Base-by-base conservation (phyloP, 2,329 filamentous ascomycete genomes). In the Xylariaceae sp. region DNA sequence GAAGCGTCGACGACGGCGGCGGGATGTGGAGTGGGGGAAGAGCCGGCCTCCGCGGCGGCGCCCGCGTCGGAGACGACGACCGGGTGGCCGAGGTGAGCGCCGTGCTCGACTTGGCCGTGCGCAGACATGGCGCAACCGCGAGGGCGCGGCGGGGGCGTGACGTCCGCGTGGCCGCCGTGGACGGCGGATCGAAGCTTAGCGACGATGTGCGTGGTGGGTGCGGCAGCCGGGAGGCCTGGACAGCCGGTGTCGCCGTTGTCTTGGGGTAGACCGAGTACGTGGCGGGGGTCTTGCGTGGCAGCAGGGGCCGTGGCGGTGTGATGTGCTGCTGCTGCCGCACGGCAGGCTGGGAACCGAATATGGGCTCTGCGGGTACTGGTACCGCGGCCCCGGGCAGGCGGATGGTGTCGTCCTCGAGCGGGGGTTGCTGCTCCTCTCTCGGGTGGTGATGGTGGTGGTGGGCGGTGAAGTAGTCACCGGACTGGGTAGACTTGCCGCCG, bases 201-300 rank as follows among this genome's bases (percentile, higher is more conserved):
- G 53, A 56, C 13, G 53, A 53, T 24, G 47, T 53, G 21, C 56
- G 52, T 25, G 60, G 56, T 11, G 61, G 60, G 6, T 61, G 52
- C 2, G 46, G 39, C 19, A 44, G 45, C 3, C 32, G 35, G 6
- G 39, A 17, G 12, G 30, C 36, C 5, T 22, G 25, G 4, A 40
- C 35, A 15, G 44, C 31, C 12, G 52, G 43, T n/a, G 52, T 42
- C n/a, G n/a, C n/a, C n/a, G n/a, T n/a, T n/a, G n/a, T n/a, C 44
- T 59, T 66, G 5, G 64, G 64, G 37, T 65, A 67, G 24, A 64
- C 53, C 1, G 64, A 65, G 38, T 66, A 66, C 3, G 55, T 58
- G 13, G 33, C 31, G 3, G 45, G 18, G 25, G 32, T n/a, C n/a
- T n/a, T n/a, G n/a, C n/a, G n/a, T n/a, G n/a, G n/a, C n/a, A n/a